A percentile compares a stretch with the other conserved stretches of the same genome.
Conservation (phyloP, 495 filamentous ascomycete species). For the Neurospora sp. region DNA sequence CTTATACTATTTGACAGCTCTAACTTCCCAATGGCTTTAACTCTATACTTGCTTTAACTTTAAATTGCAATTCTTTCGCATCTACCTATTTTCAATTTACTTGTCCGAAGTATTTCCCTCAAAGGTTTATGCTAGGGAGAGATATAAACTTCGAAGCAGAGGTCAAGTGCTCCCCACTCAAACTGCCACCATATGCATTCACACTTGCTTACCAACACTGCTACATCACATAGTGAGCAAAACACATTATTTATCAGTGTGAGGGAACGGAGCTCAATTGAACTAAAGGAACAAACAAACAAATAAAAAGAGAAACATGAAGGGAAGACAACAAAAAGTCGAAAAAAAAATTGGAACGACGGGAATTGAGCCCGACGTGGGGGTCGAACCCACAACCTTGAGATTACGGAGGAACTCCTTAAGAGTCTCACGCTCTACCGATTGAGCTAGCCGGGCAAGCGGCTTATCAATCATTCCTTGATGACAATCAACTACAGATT, state of each 20-base stretch:
- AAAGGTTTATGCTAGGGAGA: too few species aligned
- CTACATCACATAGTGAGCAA: neutral
- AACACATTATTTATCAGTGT: neutral
- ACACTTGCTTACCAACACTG: too few species aligned
- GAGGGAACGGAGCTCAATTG: neutral
- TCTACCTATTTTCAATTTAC: too few species aligned
- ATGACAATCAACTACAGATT: neutral
- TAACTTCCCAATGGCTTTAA: too few species aligned
- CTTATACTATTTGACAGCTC: too few species aligned
- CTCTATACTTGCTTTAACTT: too few species aligned
- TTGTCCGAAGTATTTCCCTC: too few species aligned
- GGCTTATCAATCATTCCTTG: neutral
- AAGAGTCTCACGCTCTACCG: constrained; percentile 69
- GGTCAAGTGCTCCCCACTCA: too few species aligned
- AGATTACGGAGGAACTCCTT: constrained; percentile 19
- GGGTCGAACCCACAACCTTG: neutral
- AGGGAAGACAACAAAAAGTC: neutral
- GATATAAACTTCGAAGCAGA: too few species aligned
- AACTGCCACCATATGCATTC: too few species aligned
- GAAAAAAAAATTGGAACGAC: neutral
- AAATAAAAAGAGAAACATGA: neutral
- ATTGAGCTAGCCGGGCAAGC: constrained; percentile 50
- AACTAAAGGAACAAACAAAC: neutral
- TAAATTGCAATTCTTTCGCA: too few species aligned
- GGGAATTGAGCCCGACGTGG: neutral